Conservation (phyloP, 2,329 filamentous ascomycete species). For the Stagonosporopsis cucurbitacearum region DNA sequence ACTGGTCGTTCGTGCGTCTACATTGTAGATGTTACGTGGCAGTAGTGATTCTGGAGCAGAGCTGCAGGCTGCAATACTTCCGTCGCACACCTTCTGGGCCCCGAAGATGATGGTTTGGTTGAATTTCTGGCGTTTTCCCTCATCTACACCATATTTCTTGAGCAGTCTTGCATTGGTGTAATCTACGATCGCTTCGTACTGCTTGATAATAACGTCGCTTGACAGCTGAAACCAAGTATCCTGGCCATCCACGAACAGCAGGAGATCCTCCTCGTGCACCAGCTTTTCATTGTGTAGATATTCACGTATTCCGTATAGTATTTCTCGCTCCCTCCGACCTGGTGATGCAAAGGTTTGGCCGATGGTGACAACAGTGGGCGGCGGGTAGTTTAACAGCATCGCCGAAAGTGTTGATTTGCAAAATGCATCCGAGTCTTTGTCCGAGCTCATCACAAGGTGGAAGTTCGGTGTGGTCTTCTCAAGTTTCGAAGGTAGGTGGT, state of each 20-base stretch:
- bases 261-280: conserved; percentile 65
- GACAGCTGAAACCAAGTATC: conserved; percentile 72
- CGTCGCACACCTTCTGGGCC: conserved; percentile 61
- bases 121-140: conserved; percentile 39
- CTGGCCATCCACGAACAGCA: conserved; percentile 68
- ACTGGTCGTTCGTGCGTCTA: conserved; percentile 49
- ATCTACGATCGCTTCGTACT: conserved; percentile 64
- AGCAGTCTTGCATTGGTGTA: conserved; percentile 61
- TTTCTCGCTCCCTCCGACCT: conserved; percentile 52
- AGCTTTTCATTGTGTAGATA: conserved; percentile 57
- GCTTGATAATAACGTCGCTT: conserved; percentile 65
- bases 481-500: conserved; percentile 35
- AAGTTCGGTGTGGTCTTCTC: conserved; percentile 52
- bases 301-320: conserved; percentile 54
- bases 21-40: conserved; percentile 57
- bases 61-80: conserved; percentile 59
- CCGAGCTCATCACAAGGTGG: conserved; percentile 62
- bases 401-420: conserved; percentile 65
- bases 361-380: conserved; percentile 61
- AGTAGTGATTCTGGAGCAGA: conserved; percentile 60
- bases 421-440: conserved; percentile 57
- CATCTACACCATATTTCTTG: conserved; percentile 55
- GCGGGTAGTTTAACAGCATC: conserved; percentile 65
- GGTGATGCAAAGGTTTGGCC: conserved; percentile 32
- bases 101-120: conserved; percentile 63